Conservation (phyloP, 2,329 filamentous ascomycete species). For the Chrysoporthe cubensis region DNA sequence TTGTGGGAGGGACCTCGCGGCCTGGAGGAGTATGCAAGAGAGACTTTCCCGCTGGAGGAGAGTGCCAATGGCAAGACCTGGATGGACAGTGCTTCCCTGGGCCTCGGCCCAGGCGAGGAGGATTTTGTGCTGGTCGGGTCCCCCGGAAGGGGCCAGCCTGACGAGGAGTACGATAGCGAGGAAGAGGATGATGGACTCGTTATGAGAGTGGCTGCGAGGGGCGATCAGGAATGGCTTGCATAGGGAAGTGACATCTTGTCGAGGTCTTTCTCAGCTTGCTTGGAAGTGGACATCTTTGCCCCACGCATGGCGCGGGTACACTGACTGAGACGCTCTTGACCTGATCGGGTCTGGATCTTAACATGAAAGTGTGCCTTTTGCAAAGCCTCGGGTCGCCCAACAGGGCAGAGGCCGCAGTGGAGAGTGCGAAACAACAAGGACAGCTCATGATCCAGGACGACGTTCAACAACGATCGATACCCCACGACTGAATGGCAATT, state of each 20-base stretch:
- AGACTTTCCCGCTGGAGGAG: conserved; percentile 94
- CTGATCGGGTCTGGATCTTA: not conserved
- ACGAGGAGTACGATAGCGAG: conserved; percentile 47
- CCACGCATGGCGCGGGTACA: no score
- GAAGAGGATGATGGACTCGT: conserved; percentile 60
- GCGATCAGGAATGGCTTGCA: conserved; percentile 64
- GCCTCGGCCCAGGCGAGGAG: conserved; percentile 15
- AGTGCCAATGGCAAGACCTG: conserved; percentile 90
- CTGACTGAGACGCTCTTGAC: not conserved
- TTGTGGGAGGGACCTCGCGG: conserved; percentile 92
- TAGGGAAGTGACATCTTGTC: conserved; percentile 34
- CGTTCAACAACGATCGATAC: not conserved
- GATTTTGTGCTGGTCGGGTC: conserved; percentile 26
- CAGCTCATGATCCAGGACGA: not conserved
- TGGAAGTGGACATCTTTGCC: no score
- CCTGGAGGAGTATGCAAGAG: conserved; percentile 90
- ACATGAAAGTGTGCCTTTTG: not conserved
- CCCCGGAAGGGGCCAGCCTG: conserved; percentile 32
- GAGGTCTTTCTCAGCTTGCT: not conserved
- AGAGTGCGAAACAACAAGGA: not conserved
- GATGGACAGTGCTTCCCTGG: conserved; percentile 60
- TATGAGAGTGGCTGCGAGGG: conserved; percentile 60
- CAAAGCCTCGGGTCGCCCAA: not conserved
- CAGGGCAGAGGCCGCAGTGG: not conserved
- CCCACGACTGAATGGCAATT: not conserved